Conservation (phyloP, 2,329 filamentous ascomycete genomes). For the Aspergillus ochraceus region DNA sequence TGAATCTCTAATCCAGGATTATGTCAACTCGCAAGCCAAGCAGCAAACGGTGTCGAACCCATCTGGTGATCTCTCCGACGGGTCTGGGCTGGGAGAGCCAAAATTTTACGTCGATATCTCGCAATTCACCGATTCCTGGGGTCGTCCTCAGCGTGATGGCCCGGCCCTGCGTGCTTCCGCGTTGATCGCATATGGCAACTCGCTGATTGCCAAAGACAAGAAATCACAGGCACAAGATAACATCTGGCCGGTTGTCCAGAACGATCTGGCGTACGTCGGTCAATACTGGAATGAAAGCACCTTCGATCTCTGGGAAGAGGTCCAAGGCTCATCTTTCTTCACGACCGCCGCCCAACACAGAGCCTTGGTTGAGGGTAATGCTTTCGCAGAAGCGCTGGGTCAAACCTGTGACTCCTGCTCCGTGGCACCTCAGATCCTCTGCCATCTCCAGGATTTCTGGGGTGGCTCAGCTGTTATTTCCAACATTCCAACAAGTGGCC, state of each 20-base stretch:
- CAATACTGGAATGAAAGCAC: conserved; percentile 49
- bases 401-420: conserved; percentile 59
- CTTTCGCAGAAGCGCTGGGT: conserved; percentile 63
- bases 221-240: conserved; percentile 51
- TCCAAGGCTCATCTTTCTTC: conserved; percentile 74
- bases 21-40: conserved; percentile 63
- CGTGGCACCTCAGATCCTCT: conserved; percentile 68
- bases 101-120: conserved; percentile 67
- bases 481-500: conserved; percentile 61
- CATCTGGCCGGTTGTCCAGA: conserved; percentile 71
- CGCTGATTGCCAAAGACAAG: conserved; percentile 63
- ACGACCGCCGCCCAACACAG: conserved; percentile 69
- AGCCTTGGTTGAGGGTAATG: conserved; percentile 56
- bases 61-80: conserved; percentile 54
- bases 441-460: conserved; percentile 74
- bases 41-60: conserved; percentile 68
- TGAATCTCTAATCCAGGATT: conserved; percentile 64
- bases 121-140: conserved; percentile 66
- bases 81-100: conserved; percentile 63
- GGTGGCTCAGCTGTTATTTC: conserved; percentile 61
- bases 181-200: conserved; percentile 70
- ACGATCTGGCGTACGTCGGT: conserved; percentile 69
- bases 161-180: conserved; percentile 73
- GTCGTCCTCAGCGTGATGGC: conserved; percentile 74
- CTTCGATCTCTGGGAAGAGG: conserved; percentile 82